A percentile compares a stretch with the other conserved stretches of the same genome.
These are phyloP conservation scores for Penicillium roqueforti DNA, from an alignment of 495 filamentous ascomycete genomes.

Conservation along the genomic window DNA sequence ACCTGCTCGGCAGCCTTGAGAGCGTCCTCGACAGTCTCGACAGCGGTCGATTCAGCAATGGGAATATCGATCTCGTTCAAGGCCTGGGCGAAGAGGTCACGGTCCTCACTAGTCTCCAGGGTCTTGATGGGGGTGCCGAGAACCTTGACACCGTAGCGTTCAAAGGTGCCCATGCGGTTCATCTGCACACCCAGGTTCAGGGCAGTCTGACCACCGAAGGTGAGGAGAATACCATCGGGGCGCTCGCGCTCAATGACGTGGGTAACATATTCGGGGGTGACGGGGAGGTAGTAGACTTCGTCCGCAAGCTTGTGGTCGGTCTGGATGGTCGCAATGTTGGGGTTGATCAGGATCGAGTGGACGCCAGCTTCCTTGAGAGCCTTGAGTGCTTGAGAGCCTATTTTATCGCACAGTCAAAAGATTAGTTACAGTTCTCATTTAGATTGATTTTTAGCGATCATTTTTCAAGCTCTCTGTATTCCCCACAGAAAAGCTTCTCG, in stretches of 20 bases:
- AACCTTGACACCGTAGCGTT: constrained; percentile 90
- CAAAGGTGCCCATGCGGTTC: constrained; percentile 93
- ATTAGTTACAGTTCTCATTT: constrained; percentile 8
- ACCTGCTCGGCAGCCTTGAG: constrained; percentile 78
- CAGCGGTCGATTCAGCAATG: constrained; percentile 92
- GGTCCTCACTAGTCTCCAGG: constrained; percentile 89
- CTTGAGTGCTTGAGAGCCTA: constrained; percentile 95
- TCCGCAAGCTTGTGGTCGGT: constrained; percentile 96
- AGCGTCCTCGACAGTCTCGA: constrained; percentile 84
- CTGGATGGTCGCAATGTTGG: constrained; percentile 98
- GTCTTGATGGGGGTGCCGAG: constrained; percentile 93
- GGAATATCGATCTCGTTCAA: constrained; percentile 92
- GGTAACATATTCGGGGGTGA: constrained; percentile 94
- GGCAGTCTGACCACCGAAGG: constrained; percentile 93
- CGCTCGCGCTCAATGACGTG: constrained; percentile 91
- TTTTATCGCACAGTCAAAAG: not conserved
- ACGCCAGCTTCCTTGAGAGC: constrained; percentile 95
- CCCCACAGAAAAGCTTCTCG: constrained; percentile 7
- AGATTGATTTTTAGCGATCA: not conserved
- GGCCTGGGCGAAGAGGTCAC: constrained; percentile 92
- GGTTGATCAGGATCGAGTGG: constrained; percentile 92
- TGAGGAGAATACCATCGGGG: constrained; percentile 93
- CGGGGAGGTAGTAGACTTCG: constrained; percentile 96
- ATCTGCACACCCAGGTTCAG: constrained; percentile 96
- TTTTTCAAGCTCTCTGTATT: constrained; percentile 3